These are phyloP conservation scores for Entonaema liquescens DNA, from an alignment of 495 filamentous ascomycete genomes.

Conservation along the genomic window DNA sequence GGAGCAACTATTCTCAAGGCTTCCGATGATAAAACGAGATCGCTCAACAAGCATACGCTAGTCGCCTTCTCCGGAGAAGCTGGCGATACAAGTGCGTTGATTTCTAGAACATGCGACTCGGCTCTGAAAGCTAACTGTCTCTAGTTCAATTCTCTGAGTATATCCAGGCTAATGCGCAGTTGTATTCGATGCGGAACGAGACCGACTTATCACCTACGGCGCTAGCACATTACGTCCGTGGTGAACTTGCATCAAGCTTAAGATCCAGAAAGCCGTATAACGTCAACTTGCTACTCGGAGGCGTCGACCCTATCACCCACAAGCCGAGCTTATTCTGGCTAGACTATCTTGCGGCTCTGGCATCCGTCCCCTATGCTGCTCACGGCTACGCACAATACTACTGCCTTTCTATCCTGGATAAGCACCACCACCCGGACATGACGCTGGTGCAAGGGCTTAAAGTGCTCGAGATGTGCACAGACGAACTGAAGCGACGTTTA, in stretches of 20 bases:
- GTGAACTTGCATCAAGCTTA: slow-evolving; percentile 87
- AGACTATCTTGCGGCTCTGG: slow-evolving; percentile 92
- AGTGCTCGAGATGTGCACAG: slow-evolving; percentile 90
- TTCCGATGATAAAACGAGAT: slow-evolving; percentile 93
- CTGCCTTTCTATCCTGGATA: slow-evolving; percentile 94
- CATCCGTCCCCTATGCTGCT: slow-evolving; percentile 90
- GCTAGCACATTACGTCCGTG: slow-evolving; percentile 88
- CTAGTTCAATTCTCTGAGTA: slow-evolving; percentile 99
- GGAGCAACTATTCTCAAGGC: slow-evolving; percentile 96
- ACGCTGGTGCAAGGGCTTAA: slow-evolving; percentile 85
- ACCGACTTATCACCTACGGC: slow-evolving; percentile 88
- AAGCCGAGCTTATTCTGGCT: slow-evolving; percentile 95
- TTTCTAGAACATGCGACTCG: neutral
- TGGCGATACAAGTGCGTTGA: slow-evolving; percentile 85
- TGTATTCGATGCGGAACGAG: slow-evolving; percentile 98
- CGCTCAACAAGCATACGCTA: slow-evolving; percentile 88
- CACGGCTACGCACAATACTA: slow-evolving; percentile 99
- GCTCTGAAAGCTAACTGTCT: slow-evolving; percentile 45
- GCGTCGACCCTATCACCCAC: slow-evolving; percentile 85
- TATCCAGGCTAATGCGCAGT: slow-evolving; percentile 96
- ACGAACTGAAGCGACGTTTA: slow-evolving; percentile 94
- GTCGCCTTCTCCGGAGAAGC: slow-evolving; percentile 98
- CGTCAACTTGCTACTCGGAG: slow-evolving; percentile 94
- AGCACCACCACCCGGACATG: slow-evolving; percentile 97
- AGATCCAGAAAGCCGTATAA: slow-evolving; percentile 92